A percentile compares a stretch with the other conserved stretches of the same genome.
These are phyloP conservation scores for Teunomyces aglyptinius DNA, from an alignment of 805 yeast species.

Conservation along the genomic window DNA sequence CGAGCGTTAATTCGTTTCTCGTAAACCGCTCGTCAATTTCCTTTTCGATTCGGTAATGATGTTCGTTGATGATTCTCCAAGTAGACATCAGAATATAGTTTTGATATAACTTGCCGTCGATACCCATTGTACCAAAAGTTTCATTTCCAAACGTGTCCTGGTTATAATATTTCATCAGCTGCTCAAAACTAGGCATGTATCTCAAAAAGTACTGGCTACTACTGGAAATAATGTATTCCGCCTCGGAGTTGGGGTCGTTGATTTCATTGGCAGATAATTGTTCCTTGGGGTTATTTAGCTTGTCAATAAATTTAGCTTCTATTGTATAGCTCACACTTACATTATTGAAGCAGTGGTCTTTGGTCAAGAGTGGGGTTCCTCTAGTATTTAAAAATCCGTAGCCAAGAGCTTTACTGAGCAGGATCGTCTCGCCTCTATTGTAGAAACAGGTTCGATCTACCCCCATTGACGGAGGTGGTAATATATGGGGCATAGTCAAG, in stretches of 20 bases:
- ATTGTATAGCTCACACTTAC: conserved; percentile 50
- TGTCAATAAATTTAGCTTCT: conserved; percentile 55
- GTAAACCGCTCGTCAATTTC: conserved; percentile 35
- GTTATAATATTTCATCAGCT: conserved; percentile 26
- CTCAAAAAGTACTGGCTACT: conserved; percentile 36
- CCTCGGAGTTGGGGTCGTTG: conserved; percentile 32
- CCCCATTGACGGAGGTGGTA: conserved; percentile 46
- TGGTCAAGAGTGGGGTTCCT: conserved; percentile 54
- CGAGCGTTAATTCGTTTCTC: conserved; percentile 22
- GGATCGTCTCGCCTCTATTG: conserved; percentile 33
- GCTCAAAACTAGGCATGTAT: conserved; percentile 37
- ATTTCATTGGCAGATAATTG: conserved; percentile 35
- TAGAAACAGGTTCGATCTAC: conserved; percentile 37
- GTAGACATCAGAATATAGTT: conserved; percentile 25
- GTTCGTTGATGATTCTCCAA: conserved; percentile 30
- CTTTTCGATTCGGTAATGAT: conserved; percentile 30
- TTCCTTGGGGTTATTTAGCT: conserved; percentile 27
- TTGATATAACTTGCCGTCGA: conserved; percentile 33
- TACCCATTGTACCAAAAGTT: conserved; percentile 30
- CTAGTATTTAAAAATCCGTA: conserved; percentile 50
- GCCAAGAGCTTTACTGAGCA: conserved; percentile 44
- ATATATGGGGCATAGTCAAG: conserved; percentile 33
- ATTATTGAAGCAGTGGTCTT: conserved; percentile 45
- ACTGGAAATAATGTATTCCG: conserved; percentile 36
- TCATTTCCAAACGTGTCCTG: conserved; percentile 25